phyloP scores from a whole-genome alignment of 768 basidiomycete species.

The Leccinum pellstonianum region DNA sequence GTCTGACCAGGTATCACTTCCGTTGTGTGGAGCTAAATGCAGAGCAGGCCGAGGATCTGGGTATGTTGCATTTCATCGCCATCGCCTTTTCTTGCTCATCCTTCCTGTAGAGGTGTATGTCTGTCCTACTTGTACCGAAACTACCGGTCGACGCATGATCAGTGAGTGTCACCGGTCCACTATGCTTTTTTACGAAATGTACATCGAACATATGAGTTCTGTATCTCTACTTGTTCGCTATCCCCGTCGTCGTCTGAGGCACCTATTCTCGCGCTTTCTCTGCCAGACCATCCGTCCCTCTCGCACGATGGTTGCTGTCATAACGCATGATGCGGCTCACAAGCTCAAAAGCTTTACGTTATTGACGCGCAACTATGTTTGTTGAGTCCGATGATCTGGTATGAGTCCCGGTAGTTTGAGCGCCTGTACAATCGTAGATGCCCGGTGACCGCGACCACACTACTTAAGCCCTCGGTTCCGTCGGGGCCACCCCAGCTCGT shows the following conservation, averaged over 20 bases:
- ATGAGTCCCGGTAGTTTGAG: slow-evolving; percentile 34
- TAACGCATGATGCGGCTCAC: slow-evolving; percentile 33
- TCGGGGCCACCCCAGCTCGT: background rate
- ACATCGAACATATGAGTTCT: slow-evolving; percentile 38
- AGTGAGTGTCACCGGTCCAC: slow-evolving; percentile 64
- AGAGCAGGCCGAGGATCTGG: slow-evolving; percentile 71
- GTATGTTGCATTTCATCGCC: slow-evolving; percentile 46
- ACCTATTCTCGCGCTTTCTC: slow-evolving; percentile 29
- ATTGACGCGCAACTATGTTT: slow-evolving; percentile 34
- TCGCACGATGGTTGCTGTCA: slow-evolving; percentile 32
- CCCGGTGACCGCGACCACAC: slow-evolving; percentile 14
- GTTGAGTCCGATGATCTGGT: slow-evolving; percentile 39
- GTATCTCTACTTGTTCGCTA: slow-evolving; percentile 37
- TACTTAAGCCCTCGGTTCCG: slow-evolving; percentile 9
- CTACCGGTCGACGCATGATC: slow-evolving; percentile 63
- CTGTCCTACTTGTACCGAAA: slow-evolving; percentile 54
- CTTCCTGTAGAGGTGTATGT: slow-evolving; percentile 55
- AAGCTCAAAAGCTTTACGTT: slow-evolving; percentile 36
- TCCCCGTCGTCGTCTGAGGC: slow-evolving; percentile 34
- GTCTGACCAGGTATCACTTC: slow-evolving; percentile 74
- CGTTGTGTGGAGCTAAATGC: slow-evolving; percentile 64
- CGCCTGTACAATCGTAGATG: slow-evolving; percentile 27
- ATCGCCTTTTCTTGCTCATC: slow-evolving; percentile 14
- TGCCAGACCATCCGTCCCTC: slow-evolving; percentile 33
- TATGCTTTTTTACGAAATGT: slow-evolving; percentile 31